These are phyloP conservation scores for Dactylellina drechsleri DNA, from an alignment of 2,329 filamentous ascomycete species.

Conservation along the genomic window DNA sequence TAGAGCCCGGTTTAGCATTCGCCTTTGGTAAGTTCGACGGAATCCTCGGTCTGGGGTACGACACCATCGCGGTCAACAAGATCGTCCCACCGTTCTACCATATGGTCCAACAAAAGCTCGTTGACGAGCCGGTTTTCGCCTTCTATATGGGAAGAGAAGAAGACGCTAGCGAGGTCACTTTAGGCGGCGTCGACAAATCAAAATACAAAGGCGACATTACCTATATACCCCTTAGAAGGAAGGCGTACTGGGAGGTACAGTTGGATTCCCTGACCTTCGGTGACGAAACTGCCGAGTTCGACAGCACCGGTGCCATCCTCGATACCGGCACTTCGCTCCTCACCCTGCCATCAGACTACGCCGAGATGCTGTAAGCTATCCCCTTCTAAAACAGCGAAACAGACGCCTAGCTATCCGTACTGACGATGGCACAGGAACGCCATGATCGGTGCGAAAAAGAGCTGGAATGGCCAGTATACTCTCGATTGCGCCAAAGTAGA, in stretches of 20 bases:
- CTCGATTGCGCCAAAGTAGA: slow-evolving; percentile 87
- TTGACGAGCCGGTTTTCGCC: slow-evolving; percentile 92
- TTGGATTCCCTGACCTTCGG: slow-evolving; percentile 91
- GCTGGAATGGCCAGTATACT: slow-evolving; percentile 95
- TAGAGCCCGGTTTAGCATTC: slow-evolving; percentile 93
- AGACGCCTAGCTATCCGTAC: slow-evolving; percentile 1
- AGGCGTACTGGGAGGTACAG: slow-evolving; percentile 99
- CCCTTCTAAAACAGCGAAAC: no score
- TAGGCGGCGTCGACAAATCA: slow-evolving; percentile 84
- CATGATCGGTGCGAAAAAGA: slow-evolving; percentile 98
- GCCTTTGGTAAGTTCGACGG: slow-evolving; percentile 98
- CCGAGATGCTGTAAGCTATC: slow-evolving; percentile 80
- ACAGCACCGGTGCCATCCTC: slow-evolving; percentile 89
- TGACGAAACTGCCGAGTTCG: slow-evolving; percentile 84
- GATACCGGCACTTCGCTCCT: slow-evolving; percentile 99
- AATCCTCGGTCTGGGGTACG: slow-evolving; percentile 92
- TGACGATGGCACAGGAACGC: slow-evolving; percentile 71
- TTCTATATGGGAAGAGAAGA: slow-evolving; percentile 90
- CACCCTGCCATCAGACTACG: slow-evolving; percentile 87
- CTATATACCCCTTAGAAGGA: slow-evolving; percentile 93
- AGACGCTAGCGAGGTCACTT: slow-evolving; percentile 83
- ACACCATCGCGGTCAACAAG: slow-evolving; percentile 95
- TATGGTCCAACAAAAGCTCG: slow-evolving; percentile 86
- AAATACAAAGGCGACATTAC: slow-evolving; percentile 87
- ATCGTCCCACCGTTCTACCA: slow-evolving; percentile 97